Conservation (phyloP, 2,329 filamentous ascomycete species). For the Byssochlamys sp. region DNA sequence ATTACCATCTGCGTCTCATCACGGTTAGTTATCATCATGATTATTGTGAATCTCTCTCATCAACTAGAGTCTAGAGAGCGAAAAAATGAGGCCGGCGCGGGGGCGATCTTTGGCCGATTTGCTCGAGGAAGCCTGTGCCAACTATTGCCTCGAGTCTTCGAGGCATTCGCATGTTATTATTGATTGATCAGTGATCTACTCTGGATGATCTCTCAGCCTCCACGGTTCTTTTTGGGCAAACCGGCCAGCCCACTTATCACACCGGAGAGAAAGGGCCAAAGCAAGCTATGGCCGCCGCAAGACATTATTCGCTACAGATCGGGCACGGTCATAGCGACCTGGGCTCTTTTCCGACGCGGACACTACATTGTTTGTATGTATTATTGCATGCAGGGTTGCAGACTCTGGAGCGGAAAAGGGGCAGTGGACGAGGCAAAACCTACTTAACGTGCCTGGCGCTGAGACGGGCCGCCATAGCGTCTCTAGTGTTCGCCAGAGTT, state of each 20-base stretch:
- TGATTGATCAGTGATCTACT: not conserved
- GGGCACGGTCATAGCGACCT: not conserved
- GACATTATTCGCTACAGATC: not conserved
- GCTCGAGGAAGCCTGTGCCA: not conserved
- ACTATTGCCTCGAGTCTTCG: not conserved
- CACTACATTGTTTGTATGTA: not conserved
- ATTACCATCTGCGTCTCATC: no score
- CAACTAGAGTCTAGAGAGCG: not conserved
- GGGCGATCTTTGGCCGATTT: not conserved
- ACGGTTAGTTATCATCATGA: not conserved
- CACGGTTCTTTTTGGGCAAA: not conserved
- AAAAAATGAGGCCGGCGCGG: not conserved
- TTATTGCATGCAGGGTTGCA: not conserved
- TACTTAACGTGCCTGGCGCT: not conserved
- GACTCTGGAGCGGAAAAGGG: not conserved
- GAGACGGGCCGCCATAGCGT: not conserved
- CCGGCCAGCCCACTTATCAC: not conserved
- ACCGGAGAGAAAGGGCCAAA: not conserved
- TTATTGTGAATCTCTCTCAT: not conserved
- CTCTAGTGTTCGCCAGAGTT: not conserved
- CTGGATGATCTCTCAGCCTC: not conserved
- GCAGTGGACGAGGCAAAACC: not conserved
- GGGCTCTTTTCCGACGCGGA: not conserved
- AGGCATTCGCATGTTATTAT: not conserved
- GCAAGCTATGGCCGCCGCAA: not conserved